These are phyloP conservation scores for Exsudoporus frostii DNA, from an alignment of 768 basidiomycete genomes.

Conservation along the genomic window DNA sequence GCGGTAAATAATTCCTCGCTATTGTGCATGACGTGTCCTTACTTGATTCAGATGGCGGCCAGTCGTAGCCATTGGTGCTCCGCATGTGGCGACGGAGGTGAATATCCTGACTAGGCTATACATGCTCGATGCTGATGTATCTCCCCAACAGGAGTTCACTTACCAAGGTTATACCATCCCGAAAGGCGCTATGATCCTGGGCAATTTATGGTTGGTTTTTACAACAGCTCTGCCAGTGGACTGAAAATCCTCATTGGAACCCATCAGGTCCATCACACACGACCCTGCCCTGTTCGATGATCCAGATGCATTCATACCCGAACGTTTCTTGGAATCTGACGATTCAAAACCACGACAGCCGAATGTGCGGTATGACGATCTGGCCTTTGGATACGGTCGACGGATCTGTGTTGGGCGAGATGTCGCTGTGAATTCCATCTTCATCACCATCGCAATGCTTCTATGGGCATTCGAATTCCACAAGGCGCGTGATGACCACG, in stretches of 20 bases:
- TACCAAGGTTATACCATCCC: slow-evolving; percentile 4
- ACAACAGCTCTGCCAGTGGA: too few species aligned
- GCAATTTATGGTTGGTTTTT: not conserved
- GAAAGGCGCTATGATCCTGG: slow-evolving; percentile 2
- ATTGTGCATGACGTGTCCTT: not conserved
- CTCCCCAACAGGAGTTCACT: not conserved
- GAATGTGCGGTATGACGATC: slow-evolving; percentile 9
- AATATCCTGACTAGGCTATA: not conserved
- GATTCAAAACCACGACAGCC: not conserved
- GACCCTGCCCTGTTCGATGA: slow-evolving; percentile 8
- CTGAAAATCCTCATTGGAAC: not conserved
- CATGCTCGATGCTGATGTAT: not conserved
- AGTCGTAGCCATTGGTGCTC: slow-evolving; percentile 3
- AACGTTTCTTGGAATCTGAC: slow-evolving; percentile 8
- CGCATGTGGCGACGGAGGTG: slow-evolving; percentile 5
- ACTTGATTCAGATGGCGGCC: slow-evolving; percentile 2
- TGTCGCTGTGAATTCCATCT: slow-evolving; percentile 6
- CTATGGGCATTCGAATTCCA: slow-evolving; percentile 8
- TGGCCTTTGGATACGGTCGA: slow-evolving; percentile 12
- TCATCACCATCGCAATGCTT: slow-evolving; percentile 7
- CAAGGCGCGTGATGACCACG: slow-evolving; percentile 3
- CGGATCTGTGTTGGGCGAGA: slow-evolving; percentile 8
- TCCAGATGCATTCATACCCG: slow-evolving; percentile 16
- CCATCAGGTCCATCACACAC: slow-evolving; percentile 5
- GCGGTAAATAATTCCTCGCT: not conserved